phyloP scores from a whole-genome alignment of 371 early-diverging fungal species.

The Saksenaea oblongispora region DNA sequence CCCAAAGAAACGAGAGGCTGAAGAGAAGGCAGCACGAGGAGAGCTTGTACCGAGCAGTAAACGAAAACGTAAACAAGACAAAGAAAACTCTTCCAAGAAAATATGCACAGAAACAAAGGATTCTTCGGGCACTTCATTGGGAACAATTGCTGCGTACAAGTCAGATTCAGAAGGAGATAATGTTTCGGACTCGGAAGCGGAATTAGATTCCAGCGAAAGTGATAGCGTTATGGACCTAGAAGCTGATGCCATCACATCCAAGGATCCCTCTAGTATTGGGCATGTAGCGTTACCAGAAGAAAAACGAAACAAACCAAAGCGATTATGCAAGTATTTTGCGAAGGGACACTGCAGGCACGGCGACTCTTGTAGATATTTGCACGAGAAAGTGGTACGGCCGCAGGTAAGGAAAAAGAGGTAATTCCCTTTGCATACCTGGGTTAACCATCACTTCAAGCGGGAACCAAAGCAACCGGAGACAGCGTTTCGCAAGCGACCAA shows the following conservation, averaged over 20 bases:
- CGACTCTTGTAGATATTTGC: constrained; percentile 48
- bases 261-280: constrained; percentile 52
- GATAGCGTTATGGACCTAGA: constrained; percentile 50
- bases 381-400: constrained; percentile 39
- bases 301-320: constrained; percentile 8
- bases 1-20: constrained; percentile 24
- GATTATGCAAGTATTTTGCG: constrained; percentile 51
- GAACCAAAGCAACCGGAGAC: constrained; percentile 21
- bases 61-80: constrained; percentile 5
- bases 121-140: constrained; percentile 14
- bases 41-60: constrained; percentile 14
- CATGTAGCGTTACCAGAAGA: constrained; percentile 38
- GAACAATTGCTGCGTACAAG: constrained; percentile 31
- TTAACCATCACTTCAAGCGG: constrained; percentile 14
- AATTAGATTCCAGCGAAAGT: constrained; percentile 18
- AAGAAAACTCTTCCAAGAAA: neutral
- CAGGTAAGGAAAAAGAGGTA: neutral
- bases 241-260: constrained; percentile 54
- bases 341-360: constrained; percentile 48
- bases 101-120: constrained; percentile 6
- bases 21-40: constrained; percentile 33
- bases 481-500: constrained; percentile 34
- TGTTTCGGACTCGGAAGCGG: neutral
- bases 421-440: neutral
- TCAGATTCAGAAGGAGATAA: constrained; percentile 17